Percentiles rank a stretch among this genome's conserved stretches.
Evolutionary conservation across 2,329 filamentous ascomycete genomes (phyloP).

Genomic region (Arthroderma sp.): DNA sequence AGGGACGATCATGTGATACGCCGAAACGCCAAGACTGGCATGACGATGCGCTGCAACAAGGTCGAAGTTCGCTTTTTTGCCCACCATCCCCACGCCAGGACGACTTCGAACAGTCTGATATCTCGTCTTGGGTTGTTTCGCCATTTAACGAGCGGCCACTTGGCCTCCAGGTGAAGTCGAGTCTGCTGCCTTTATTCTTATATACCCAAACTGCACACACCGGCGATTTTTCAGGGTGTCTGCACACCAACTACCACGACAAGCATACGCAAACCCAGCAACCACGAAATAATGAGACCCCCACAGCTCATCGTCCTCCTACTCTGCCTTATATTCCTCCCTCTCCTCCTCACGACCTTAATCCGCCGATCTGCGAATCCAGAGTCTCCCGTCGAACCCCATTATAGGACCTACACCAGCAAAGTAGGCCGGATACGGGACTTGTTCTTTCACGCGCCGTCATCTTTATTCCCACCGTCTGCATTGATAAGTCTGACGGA

Average conservation of each 20-base stretch:
- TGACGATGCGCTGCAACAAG: background rate
- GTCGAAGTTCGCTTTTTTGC: background rate
- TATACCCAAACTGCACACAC: background rate
- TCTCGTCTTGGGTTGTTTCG: slow-evolving; percentile 11
- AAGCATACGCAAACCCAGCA: background rate
- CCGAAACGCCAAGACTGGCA: background rate
- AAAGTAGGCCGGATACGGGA: slow-evolving; percentile 38
- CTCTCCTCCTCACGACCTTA: slow-evolving; percentile 38
- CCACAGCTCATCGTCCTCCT: slow-evolving; percentile 37
- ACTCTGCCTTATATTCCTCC: slow-evolving; percentile 37
- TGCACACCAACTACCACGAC: background rate
- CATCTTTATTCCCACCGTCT: slow-evolving; percentile 85
- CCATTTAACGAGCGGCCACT: slow-evolving; percentile 26
- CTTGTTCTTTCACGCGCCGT: slow-evolving; percentile 61
- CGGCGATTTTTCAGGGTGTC: background rate
- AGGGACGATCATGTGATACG: background rate
- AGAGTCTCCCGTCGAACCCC: slow-evolving; percentile 23
- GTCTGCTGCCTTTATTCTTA: background rate
- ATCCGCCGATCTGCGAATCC: slow-evolving; percentile 34
- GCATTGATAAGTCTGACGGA: slow-evolving; percentile 93
- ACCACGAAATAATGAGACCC: slow-evolving; percentile 30
- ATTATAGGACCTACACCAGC: slow-evolving; percentile 22
- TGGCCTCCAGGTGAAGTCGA: slow-evolving; percentile 12
- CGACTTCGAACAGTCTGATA: slow-evolving; percentile 8
- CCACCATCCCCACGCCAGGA: background rate